These are phyloP conservation scores for Bonia amplexicaulis DNA, from an alignment of 176 grass and related monocot genomes.

Conservation along the genomic window DNA sequence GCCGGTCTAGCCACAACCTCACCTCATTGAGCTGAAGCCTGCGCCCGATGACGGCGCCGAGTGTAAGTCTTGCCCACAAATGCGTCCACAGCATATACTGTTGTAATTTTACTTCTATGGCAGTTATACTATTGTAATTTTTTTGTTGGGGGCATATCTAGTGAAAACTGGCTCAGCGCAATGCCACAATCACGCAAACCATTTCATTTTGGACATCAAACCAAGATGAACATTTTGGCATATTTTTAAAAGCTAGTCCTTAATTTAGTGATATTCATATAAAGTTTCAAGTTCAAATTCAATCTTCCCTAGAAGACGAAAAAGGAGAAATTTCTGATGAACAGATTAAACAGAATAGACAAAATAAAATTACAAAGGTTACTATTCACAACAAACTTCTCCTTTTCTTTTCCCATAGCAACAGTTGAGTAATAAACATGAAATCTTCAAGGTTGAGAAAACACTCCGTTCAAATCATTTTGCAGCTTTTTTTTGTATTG, in stretches of 20 bases:
- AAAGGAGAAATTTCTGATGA: neutral
- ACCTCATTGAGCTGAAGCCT: no score
- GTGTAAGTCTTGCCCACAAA: no score
- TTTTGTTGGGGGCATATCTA: neutral
- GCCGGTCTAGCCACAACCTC: no score
- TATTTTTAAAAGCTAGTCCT: neutral
- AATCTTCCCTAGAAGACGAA: neutral
- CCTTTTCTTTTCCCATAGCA: neutral
- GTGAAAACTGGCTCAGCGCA: neutral
- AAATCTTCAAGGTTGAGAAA: neutral
- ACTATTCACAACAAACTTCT: neutral
- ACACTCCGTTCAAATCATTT: neutral
- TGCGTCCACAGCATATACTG: neutral
- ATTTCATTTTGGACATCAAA: neutral
- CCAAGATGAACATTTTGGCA: neutral
- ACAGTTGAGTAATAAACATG: neutral
- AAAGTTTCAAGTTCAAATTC: neutral
- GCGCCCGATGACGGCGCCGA: no score
- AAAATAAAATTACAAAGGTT: neutral
- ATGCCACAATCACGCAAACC: neutral
- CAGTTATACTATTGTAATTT: neutral
- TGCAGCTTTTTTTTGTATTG: neutral
- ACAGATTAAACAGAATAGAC: neutral
- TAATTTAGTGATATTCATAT: neutral
- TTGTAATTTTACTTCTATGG: neutral